Conservation (phyloP, 441 rosid species). For the Mallotus japonicus region DNA sequence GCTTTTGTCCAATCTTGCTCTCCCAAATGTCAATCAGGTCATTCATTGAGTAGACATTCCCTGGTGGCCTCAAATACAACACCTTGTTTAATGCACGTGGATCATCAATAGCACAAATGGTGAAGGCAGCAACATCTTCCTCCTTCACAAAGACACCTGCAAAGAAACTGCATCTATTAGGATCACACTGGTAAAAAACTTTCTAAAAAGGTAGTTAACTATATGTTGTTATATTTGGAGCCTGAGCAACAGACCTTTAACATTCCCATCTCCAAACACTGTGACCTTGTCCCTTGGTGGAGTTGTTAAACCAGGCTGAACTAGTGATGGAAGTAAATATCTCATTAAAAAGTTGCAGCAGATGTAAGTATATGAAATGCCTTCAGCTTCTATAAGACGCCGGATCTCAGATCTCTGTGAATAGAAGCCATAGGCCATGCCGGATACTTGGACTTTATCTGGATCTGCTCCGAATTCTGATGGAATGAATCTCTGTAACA, state of each 20-base stretch:
- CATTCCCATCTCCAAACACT: constrained; percentile 53
- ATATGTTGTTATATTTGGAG: not conserved
- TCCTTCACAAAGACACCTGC: constrained; percentile 55
- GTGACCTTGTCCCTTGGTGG: constrained; percentile 56
- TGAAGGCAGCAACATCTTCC: constrained; percentile 56
- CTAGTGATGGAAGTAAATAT: constrained; percentile 50
- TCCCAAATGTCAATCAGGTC: constrained; percentile 59
- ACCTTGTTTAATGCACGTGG: constrained; percentile 47
- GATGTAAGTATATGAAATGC: constrained; percentile 53
- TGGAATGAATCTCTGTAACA: constrained; percentile 59
- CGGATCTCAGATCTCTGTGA: constrained; percentile 47
- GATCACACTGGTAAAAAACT: not conserved
- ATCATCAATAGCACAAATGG: constrained; percentile 53
- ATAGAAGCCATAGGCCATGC: constrained; percentile 43
- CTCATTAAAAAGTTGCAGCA: constrained; percentile 51
- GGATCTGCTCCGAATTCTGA: constrained; percentile 68
- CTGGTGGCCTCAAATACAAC: constrained; percentile 51
- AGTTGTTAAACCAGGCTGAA: constrained; percentile 48
- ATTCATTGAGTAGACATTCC: constrained; percentile 51
- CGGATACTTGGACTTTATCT: constrained; percentile 41
- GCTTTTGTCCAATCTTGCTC: constrained; percentile 44
- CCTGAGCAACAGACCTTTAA: constrained; percentile 39
- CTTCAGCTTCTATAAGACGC: constrained; percentile 51
- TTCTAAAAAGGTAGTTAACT: not conserved
- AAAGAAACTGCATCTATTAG: constrained; percentile 16